These are phyloP conservation scores for Papiliotrema fonsecae DNA, from an alignment of 1,284 basidiomycete species.

Conservation along the genomic window DNA sequence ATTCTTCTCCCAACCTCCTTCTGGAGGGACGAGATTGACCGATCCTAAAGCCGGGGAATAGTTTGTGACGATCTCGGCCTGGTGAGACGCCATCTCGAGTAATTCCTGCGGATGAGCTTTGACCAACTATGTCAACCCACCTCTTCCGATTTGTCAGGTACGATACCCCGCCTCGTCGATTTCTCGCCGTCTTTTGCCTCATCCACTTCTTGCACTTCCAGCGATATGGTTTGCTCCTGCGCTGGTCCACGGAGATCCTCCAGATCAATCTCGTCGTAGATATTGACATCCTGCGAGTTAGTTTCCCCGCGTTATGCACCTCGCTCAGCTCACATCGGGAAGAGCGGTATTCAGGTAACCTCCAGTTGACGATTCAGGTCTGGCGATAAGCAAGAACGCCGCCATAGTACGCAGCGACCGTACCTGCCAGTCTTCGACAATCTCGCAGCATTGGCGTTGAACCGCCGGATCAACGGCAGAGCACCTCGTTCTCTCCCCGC, in stretches of 20 bases:
- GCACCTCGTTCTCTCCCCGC: conserved; percentile 81
- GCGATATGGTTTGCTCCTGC: conserved; percentile 61
- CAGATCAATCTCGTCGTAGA: conserved; percentile 71
- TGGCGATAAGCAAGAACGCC: neutral
- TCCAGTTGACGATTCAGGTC: too few species aligned
- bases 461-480: conserved; percentile 88
- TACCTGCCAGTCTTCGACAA: conserved; percentile 52
- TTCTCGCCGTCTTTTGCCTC: conserved; percentile 16
- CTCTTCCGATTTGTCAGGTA: conserved; percentile 23
- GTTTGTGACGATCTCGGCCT: neutral
- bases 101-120: conserved; percentile 7
- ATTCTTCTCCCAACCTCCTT: conserved; percentile 13
- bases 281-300: conserved; percentile 22
- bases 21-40: conserved; percentile 26
- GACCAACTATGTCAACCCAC: conserved; percentile 48
- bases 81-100: neutral
- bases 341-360: conserved; percentile 7
- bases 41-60: conserved; percentile 25
- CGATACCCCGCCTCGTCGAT: conserved; percentile 23
- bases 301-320: neutral
- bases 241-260: conserved; percentile 75
- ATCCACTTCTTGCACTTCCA: conserved; percentile 60
- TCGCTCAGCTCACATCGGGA: conserved; percentile 9
- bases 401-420: neutral
- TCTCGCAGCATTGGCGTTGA: conserved; percentile 94